phyloP scores from a whole-genome alignment of 176 grass and related monocot genomes.

The Pontederia crassipes region DNA sequence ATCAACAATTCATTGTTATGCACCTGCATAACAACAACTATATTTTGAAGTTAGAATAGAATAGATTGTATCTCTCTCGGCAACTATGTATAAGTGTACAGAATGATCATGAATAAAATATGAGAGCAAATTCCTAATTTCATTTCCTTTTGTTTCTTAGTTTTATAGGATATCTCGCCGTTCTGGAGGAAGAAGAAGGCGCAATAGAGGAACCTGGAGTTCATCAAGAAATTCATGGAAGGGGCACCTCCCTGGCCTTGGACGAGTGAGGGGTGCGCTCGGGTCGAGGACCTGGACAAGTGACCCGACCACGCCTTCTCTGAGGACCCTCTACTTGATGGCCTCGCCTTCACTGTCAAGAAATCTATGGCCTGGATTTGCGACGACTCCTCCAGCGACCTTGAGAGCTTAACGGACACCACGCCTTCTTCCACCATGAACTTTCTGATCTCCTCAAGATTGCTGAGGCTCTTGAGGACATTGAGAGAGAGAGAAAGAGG shows the following conservation, averaged over 20 bases:
- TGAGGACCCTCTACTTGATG: conserved; percentile 10
- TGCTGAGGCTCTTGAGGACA: conserved; percentile 57
- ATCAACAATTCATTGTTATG: no score
- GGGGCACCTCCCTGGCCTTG: conserved; percentile 54
- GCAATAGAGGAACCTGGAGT: conserved; percentile 43
- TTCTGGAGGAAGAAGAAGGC: conserved; percentile 43
- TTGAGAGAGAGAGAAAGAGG: conserved; percentile 18
- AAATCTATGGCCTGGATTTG: conserved; percentile 67
- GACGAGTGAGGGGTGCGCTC: conserved; percentile 28
- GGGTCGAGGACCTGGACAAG: conserved; percentile 45
- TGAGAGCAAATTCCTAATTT: no score
- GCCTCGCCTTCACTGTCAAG: conserved; percentile 29
- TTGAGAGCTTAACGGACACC: conserved; percentile 33
- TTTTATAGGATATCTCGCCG: conserved; percentile 35
- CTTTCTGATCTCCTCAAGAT: conserved; percentile 47
- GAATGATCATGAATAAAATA: no score
- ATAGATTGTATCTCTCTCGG: no score
- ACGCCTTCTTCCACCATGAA: conserved; percentile 30
- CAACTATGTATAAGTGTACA: no score
- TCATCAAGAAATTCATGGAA: conserved; percentile 36
- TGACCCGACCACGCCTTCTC: no score
- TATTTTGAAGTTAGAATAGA: no score
- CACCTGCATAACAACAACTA: no score
- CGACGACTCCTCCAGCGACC: conserved; percentile 28
- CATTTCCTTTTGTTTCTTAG: no score